Conservation (phyloP, 345 rosid genomes). For the Trapa bicornis region DNA sequence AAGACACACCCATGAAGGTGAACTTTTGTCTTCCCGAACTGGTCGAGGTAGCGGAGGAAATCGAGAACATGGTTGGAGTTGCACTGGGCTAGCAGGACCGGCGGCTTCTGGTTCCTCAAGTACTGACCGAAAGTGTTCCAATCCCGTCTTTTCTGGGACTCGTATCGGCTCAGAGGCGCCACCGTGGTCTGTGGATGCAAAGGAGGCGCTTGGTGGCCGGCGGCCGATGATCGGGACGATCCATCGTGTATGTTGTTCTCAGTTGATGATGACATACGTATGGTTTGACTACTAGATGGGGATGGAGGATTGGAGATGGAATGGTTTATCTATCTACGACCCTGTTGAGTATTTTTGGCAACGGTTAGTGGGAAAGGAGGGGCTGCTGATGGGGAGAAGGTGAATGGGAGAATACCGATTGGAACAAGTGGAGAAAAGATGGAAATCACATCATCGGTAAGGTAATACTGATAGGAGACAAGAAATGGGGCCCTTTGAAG, state of each 20-base stretch:
- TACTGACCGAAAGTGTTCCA: conserved; percentile 88
- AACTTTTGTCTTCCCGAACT: conserved; percentile 78
- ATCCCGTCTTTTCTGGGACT: conserved; percentile 72
- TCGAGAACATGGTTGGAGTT: conserved; percentile 56
- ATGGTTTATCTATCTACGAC: neutral
- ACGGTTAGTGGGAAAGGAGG: neutral
- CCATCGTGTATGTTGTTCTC: conserved; percentile 20
- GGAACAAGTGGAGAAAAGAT: conserved; percentile 18
- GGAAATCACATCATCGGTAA: conserved; percentile 29
- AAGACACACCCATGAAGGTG: conserved; percentile 59
- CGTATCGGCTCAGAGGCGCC: conserved; percentile 51
- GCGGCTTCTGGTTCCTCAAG: conserved; percentile 62
- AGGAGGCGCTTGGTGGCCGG: conserved; percentile 9
- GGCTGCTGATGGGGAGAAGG: conserved; percentile 4
- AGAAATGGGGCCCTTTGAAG: conserved; percentile 37
- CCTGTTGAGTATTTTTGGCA: conserved; percentile 11
- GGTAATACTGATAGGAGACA: conserved; percentile 10
- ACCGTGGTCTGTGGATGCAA: conserved; percentile 13
- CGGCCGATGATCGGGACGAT: conserved; percentile 30
- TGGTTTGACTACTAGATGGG: neutral
- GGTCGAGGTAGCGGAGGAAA: conserved; percentile 65
- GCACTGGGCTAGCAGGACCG: conserved; percentile 41
- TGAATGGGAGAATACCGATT: neutral
- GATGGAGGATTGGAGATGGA: neutral
- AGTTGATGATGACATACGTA: conserved; percentile 15